Conservation (phyloP, 2,329 filamentous ascomycete genomes). For the Phoma sp. region DNA sequence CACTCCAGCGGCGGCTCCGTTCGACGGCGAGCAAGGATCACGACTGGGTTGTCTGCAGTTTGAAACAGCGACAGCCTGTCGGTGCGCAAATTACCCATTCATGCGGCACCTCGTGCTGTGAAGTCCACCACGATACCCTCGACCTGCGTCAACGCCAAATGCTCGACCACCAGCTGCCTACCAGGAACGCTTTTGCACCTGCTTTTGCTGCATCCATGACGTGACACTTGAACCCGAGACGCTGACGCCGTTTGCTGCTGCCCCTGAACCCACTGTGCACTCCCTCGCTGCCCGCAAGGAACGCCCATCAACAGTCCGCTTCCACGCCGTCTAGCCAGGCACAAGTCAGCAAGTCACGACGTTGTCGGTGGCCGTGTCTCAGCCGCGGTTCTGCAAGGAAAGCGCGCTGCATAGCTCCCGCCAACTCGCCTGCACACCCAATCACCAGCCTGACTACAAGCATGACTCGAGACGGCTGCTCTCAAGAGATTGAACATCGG, state of each 20-base stretch:
- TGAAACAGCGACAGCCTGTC: conserved; percentile 20
- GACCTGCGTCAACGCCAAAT: background rate
- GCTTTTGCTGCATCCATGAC: conserved; percentile 15
- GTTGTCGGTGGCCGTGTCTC: conserved; percentile 23
- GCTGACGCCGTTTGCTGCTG: conserved; percentile 2
- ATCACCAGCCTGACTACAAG: conserved; percentile 13
- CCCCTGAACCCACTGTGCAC: conserved; percentile 6
- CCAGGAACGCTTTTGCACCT: conserved; percentile 1
- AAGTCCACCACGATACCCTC: conserved; percentile 1
- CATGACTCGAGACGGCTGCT: conserved; percentile 14
- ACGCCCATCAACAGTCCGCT: background rate
- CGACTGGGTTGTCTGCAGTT: conserved; percentile 7
- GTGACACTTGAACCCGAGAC: conserved; percentile 7
- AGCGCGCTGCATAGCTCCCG: conserved; percentile 28
- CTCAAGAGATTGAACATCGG: background rate
- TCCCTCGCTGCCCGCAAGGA: conserved; percentile 4
- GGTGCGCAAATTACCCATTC: conserved; percentile 18
- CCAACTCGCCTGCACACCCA: conserved; percentile 19
- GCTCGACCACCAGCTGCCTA: conserved; percentile 1
- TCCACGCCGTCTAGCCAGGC: conserved; percentile 1
- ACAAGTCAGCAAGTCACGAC: conserved; percentile 6
- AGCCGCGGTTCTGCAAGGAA: conserved; percentile 26
- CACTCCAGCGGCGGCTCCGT: conserved; percentile 9
- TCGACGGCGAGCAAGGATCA: conserved; percentile 2
- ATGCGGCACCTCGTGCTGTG: conserved; percentile 12